Evolutionary conservation across 805 yeast species (phyloP).

Genomic region (Wickerhamiella bombiphila): DNA sequence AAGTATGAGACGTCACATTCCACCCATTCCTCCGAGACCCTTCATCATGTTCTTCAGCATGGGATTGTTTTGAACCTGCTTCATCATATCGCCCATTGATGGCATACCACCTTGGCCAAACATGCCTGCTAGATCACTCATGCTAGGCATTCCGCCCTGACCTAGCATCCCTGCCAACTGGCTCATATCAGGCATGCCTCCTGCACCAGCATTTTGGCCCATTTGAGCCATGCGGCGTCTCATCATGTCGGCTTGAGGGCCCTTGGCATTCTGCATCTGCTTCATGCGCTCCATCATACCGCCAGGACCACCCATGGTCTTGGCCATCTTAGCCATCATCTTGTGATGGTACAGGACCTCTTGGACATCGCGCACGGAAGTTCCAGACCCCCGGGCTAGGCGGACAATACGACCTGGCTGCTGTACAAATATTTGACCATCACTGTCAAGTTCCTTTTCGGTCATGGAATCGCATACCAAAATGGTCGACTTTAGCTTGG

Average conservation of each 20-base stretch:
- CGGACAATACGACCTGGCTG: constrained; percentile 79
- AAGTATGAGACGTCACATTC: background rate
- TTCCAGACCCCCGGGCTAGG: constrained; percentile 90
- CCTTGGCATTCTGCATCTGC: constrained; percentile 23
- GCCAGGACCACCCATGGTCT: constrained; percentile 41
- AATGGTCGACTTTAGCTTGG: constrained; percentile 71
- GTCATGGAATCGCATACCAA: constrained; percentile 95
- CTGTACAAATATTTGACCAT: constrained; percentile 63
- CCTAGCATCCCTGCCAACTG: constrained; percentile 25
- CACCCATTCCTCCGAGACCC: constrained; percentile 13
- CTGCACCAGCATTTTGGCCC: constrained; percentile 34
- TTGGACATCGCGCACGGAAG: constrained; percentile 83
- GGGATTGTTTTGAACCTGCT: constrained; percentile 38
- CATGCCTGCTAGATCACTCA: constrained; percentile 32
- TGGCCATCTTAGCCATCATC: constrained; percentile 91
- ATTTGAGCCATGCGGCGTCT: constrained; percentile 32
- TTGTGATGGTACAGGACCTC: constrained; percentile 80
- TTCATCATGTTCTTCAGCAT: constrained; percentile 34
- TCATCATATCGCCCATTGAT: constrained; percentile 51
- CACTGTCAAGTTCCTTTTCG: constrained; percentile 73
- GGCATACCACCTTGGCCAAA: constrained; percentile 67
- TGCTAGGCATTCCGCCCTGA: constrained; percentile 45
- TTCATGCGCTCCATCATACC: constrained; percentile 35
- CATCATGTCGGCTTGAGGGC: constrained; percentile 32
- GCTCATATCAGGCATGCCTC: constrained; percentile 25